A percentile compares a stretch with the other conserved stretches of the same genome.
phyloP scores from a whole-genome alignment of 2,329 filamentous ascomycete species.

The Pseudocercospora eumusae region DNA sequence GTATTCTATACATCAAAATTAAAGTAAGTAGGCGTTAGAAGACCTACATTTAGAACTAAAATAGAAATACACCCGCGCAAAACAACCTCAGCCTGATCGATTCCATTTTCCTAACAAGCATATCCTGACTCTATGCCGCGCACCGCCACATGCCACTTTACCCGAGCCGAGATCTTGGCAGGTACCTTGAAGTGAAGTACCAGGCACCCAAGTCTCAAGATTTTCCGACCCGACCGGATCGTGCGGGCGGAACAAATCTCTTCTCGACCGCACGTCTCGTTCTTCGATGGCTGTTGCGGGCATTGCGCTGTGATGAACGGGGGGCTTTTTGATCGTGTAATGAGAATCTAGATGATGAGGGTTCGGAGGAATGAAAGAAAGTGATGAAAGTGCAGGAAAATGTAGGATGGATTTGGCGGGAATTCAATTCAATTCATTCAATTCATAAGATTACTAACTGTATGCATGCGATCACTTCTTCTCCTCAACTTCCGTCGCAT shows the following conservation, averaged over 20 bases:
- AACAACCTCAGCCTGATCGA: no score
- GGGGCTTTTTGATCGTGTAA: background rate
- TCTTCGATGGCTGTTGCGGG: background rate
- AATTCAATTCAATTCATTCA: no score
- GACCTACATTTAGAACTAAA: no score
- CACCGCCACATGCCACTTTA: slow-evolving; percentile 4
- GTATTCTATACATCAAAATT: no score
- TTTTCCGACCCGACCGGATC: slow-evolving; percentile 2
- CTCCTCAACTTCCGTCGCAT: slow-evolving; percentile 18
- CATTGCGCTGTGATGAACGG: no score
- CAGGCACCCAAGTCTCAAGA: background rate
- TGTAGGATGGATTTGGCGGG: no score
- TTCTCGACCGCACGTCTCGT: background rate
- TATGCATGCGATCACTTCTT: slow-evolving; percentile 4
- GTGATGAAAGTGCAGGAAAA: no score
- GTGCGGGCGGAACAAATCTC: no score
- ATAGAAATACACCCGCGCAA: no score
- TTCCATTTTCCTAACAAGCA: no score
- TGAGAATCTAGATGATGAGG: background rate
- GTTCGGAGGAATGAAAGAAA: background rate
- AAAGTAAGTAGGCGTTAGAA: no score
- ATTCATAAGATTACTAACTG: no score
- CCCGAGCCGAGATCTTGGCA: slow-evolving; percentile 8
- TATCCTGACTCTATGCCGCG: background rate
- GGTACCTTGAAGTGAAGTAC: slow-evolving; percentile 1